A percentile compares a stretch with the other conserved stretches of the same genome.
These are phyloP conservation scores for Stagonosporopsis chrysanthemi DNA, from an alignment of 2,329 filamentous ascomycete species.

Conservation along the genomic window DNA sequence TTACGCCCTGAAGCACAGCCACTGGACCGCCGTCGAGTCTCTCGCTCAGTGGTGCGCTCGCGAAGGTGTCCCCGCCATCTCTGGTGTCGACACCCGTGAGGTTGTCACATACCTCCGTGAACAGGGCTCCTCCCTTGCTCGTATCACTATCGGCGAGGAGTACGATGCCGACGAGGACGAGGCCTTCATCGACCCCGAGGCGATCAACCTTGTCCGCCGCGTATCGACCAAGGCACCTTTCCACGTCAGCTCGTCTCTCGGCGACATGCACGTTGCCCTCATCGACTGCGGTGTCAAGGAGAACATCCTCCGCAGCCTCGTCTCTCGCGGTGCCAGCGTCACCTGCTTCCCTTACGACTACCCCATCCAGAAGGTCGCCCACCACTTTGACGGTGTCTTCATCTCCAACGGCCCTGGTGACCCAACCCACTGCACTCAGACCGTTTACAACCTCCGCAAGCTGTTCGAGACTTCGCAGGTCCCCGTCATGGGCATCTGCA, in stretches of 20 bases:
- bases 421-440: conserved; percentile 94
- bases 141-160: conserved; percentile 94
- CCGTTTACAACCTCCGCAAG: conserved; percentile 88
- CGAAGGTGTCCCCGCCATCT: conserved; percentile 94
- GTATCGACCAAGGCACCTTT: conserved; percentile 99
- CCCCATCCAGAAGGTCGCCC: conserved; percentile 96
- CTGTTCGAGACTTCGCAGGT: conserved; percentile 91
- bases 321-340: conserved; percentile 87
- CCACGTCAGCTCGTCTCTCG: conserved; percentile 84
- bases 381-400: conserved; percentile 98
- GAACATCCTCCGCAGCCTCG: conserved; percentile 96
- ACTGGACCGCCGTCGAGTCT: conserved; percentile 98
- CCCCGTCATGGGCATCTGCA: conserved; percentile 96
- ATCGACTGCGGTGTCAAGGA: conserved; percentile 99
- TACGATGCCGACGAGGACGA: conserved; percentile 99
- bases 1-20: conserved; percentile 91
- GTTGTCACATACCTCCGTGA: conserved; percentile 97
- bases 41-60: conserved; percentile 93
- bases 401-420: conserved; percentile 99
- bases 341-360: conserved; percentile 97
- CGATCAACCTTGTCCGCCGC: conserved; percentile 94
- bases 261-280: conserved; percentile 88
- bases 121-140: conserved; percentile 92
- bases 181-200: conserved; percentile 90
- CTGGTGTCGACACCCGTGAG: conserved; percentile 93